A percentile compares a stretch with the other conserved stretches of the same genome.
Conservation (phyloP, 805 yeast genomes). For the Barnettozyma californica region DNA sequence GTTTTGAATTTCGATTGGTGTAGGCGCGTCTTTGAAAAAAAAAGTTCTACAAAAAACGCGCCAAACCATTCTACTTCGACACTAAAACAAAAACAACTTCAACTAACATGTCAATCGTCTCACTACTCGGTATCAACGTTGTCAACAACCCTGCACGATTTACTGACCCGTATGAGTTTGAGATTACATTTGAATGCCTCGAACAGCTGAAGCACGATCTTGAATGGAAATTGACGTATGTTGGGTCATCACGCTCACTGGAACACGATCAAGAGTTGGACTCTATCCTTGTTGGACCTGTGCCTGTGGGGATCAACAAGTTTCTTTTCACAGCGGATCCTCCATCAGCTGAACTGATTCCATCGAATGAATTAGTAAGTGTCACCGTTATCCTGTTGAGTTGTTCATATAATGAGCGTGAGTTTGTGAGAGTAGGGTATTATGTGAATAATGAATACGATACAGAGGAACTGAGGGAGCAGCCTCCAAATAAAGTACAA, state of each 20-base stretch:
- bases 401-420: constrained; percentile 89
- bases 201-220: constrained; percentile 82
- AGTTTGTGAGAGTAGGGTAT: constrained; percentile 95
- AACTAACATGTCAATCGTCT: constrained; percentile 78
- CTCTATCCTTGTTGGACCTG: constrained; percentile 96
- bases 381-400: constrained; percentile 92
- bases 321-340: constrained; percentile 93
- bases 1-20: background rate
- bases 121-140: constrained; percentile 85
- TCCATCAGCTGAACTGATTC: constrained; percentile 92
- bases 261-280: constrained; percentile 98
- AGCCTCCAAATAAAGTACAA: constrained; percentile 90
- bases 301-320: constrained; percentile 94
- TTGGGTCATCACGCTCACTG: constrained; percentile 88
- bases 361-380: constrained; percentile 90
- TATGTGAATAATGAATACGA: constrained; percentile 97
- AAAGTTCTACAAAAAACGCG: background rate
- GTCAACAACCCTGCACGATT: constrained; percentile 93
- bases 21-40: background rate
- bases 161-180: constrained; percentile 90
- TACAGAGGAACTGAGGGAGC: constrained; percentile 84
- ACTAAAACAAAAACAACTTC: background rate
- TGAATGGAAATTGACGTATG: constrained; percentile 97
- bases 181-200: constrained; percentile 93
- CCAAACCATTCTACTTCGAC: background rate